These are phyloP conservation scores for Dujonia santamariae DNA, from an alignment of 1,139 yeast species.

Conservation along the genomic window DNA sequence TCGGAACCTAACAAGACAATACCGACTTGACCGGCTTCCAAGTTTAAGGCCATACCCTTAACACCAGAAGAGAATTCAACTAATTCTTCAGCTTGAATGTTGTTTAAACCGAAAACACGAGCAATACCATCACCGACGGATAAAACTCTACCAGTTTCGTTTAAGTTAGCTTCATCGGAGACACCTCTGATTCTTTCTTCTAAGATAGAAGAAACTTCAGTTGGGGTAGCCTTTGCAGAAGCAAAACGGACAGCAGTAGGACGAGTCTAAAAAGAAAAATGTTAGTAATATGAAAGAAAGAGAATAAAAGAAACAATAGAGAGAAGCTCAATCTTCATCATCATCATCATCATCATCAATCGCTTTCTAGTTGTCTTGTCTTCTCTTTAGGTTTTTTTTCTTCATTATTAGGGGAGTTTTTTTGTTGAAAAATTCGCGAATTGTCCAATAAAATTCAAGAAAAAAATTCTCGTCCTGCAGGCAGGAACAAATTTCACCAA, in stretches of 20 bases:
- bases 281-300: conserved; percentile 20
- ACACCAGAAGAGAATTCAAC: conserved; percentile 99
- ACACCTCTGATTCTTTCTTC: conserved; percentile 99
- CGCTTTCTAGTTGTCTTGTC: no score
- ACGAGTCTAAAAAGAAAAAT: conserved; percentile 51
- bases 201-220: conserved; percentile 98
- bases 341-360: no score
- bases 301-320: neutral
- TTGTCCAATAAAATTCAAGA: conserved; percentile 4
- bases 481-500: neutral
- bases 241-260: conserved; percentile 79
- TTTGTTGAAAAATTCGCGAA: conserved; percentile 4
- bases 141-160: conserved; percentile 99
- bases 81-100: conserved; percentile 99
- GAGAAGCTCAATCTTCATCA: neutral
- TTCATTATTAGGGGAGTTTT: no score
- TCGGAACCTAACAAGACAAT: conserved; percentile 99
- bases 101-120: conserved; percentile 99
- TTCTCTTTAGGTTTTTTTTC: no score
- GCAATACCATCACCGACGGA: conserved; percentile 99
- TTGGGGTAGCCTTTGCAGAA: conserved; percentile 97
- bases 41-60: conserved; percentile 99
- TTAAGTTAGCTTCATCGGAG: conserved; percentile 94
- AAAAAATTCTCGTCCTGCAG: conserved; percentile 3
- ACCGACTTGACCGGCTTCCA: conserved; percentile 99